Evolutionary conservation across 164 flowering plant species (phyloP).

Genomic region (Dillenia turbinata): DNA sequence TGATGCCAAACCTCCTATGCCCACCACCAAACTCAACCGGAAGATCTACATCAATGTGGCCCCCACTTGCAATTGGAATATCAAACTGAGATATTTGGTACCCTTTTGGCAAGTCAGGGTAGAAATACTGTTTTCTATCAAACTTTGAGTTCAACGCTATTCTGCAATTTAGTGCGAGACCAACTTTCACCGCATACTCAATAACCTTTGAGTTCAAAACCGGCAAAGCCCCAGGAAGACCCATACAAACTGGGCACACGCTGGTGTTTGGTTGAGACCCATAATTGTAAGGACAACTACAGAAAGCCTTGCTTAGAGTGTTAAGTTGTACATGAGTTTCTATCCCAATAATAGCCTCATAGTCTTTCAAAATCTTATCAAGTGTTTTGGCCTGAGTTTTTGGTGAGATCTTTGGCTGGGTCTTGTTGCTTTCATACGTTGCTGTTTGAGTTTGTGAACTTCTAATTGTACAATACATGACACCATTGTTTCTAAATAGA

Average conservation of each 20-base stretch:
- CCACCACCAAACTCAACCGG: slow-evolving; percentile 95
- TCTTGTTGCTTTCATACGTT: slow-evolving; percentile 28
- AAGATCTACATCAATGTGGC: slow-evolving; percentile 77
- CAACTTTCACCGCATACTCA: slow-evolving; percentile 74
- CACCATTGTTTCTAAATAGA: slow-evolving; percentile 31
- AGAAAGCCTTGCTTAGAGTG: slow-evolving; percentile 83
- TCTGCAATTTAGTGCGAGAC: slow-evolving; percentile 77
- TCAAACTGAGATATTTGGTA: slow-evolving; percentile 96
- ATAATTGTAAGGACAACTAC: slow-evolving; percentile 71
- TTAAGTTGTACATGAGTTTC: slow-evolving; percentile 93
- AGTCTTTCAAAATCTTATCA: slow-evolving; percentile 39
- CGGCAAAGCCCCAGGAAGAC: slow-evolving; percentile 88
- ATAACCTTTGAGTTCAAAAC: slow-evolving; percentile 86
- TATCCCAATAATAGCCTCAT: slow-evolving; percentile 85
- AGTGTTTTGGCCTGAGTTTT: slow-evolving; percentile 17
- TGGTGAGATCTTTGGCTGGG: slow-evolving; percentile 19
- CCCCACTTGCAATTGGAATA: slow-evolving; percentile 71
- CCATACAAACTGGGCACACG: slow-evolving; percentile 91
- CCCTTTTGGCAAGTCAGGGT: slow-evolving; percentile 94
- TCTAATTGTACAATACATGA: slow-evolving; percentile 39
- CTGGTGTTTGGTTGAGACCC: slow-evolving; percentile 80
- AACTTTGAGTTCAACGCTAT: slow-evolving; percentile 75
- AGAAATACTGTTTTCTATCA: slow-evolving; percentile 92
- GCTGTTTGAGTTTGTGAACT: slow-evolving; percentile 34
- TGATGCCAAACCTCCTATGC: slow-evolving; percentile 82